Evolutionary conservation across 495 filamentous ascomycete genomes (phyloP), one percentile per base, ranked within the genome.

Genomic region (Acidomyces sp.): DNA sequence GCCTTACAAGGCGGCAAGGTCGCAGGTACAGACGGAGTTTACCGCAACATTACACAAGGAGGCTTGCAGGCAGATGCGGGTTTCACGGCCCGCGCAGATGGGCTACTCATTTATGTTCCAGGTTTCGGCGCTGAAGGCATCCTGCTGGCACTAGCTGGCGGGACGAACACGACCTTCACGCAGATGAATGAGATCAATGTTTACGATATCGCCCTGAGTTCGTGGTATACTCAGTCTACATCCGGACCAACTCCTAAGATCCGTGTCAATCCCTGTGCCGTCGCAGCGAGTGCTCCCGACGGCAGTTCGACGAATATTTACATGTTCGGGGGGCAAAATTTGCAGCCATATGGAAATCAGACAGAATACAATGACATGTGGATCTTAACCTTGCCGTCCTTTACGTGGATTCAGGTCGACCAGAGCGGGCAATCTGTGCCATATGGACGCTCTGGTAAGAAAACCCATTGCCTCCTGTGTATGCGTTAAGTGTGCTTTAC

Each of bases 171-270:
- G 15, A 74, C 69, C 2, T 80, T 72, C 51, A 74, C 75, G n/a
- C 69, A 75, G 51, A 77, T 85, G 66, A 79, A 76, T 49, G 63
- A 72, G 0, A 72, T 86, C 24, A 77, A 85, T 47, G 70, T 86
- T 7, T 85, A 80, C 56, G 80, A 86, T 47, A 79, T 86, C 50
- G 77, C 72, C 9, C 74, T 57, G n/a, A 77, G 71, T 11, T 72
- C 68, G n/a, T 85, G 81, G 81, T 85, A 81, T 41, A 80, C 80
- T 50, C 80, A 85, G 55, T 52, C 73, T 18, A 83, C 80, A 0
- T 70, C 64, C 15, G 80, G 80, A 10, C 56, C 65, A 4, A 63
- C 64, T 1, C 81, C 81, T 0, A 59, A 65, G 9, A 72, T 78
- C 19, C 74, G 80, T 7, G 81, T 83, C 18, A 82, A 84, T 46